Base-by-base conservation (phyloP, 257 asterid species). In the Mentha longifolia region DNA sequence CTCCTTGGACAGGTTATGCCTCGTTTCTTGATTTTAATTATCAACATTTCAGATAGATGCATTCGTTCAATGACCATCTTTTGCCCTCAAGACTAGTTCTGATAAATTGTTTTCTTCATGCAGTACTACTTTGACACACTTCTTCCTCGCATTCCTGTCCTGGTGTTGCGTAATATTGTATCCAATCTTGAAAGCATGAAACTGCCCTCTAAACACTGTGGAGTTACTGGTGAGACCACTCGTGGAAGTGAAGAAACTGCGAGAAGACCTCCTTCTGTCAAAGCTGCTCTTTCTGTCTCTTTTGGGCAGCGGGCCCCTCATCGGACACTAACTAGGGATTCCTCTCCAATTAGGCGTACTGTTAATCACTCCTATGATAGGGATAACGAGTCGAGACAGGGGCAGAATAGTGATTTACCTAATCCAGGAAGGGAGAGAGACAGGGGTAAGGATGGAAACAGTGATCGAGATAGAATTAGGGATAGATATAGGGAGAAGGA, bases 281-380 rank as follows among this genome's bases (percentile, higher is more conserved):
- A 92, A 81, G 98, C 98, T 77, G 75, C 98, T 41, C 97, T 92
- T 41, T 92, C 98, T 11, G 98, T 92, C 74, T 92, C 98, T 12
- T 92, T 92, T 65, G 96, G 98, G 70, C 98, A 92, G 78, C 96
- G 97, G 10, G 98, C 97, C 67, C 98, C 98, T 62, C 98, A 92
- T 72, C 98, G 98, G 74, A 90, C 97, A 70, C 87, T 96, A 52
- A 92, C 98, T 45, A 80, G 98, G 81, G 98, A 83, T 76, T 92
- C 97, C 28, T 90, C 98, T 73, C 98, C 98, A 10, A 92, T 92
- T 62, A 90, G 97, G 6, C 95, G 97, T 17, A 80, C 84, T 5
- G 50, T 77, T 37, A 77, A 88, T 33, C 82, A 89, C 42, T 77
- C 88, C 16, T 76, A 73, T 65, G 95, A 84, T 59, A 78, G 89